Evolutionary conservation across 2,329 filamentous ascomycete species (phyloP).

Genomic region (Cryphonectria radicalis): DNA sequence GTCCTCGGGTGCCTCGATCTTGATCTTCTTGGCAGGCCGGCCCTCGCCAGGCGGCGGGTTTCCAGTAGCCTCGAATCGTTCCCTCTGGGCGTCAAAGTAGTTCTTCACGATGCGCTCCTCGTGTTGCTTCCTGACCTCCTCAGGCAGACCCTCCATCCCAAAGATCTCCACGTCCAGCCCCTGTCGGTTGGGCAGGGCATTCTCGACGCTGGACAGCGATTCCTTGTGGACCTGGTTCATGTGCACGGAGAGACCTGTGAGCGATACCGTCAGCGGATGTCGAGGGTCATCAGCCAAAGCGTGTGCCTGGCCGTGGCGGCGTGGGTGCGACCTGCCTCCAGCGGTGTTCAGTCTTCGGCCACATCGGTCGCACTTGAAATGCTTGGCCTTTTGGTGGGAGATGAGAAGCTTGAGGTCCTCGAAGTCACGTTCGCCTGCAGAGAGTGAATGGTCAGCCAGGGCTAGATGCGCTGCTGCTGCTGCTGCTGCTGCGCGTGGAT

Average conservation of each 20-base stretch:
- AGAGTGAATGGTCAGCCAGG: slow-evolving; percentile 32
- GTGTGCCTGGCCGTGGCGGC: no score
- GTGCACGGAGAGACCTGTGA: slow-evolving; percentile 85
- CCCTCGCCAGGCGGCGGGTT: slow-evolving; percentile 75
- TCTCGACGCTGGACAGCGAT: slow-evolving; percentile 83
- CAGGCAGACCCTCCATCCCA: slow-evolving; percentile 95
- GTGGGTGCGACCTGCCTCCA: slow-evolving; percentile 67
- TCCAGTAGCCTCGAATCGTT: slow-evolving; percentile 79
- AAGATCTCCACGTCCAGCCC: slow-evolving; percentile 94
- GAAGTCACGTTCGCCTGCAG: slow-evolving; percentile 84
- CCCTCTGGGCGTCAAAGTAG: slow-evolving; percentile 84
- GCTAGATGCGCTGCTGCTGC: not conserved
- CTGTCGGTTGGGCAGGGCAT: slow-evolving; percentile 84
- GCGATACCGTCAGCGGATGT: slow-evolving; percentile 25
- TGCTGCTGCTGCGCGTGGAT: not conserved
- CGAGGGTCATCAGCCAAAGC: not conserved
- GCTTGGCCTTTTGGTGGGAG: slow-evolving; percentile 98
- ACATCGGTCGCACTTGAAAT: slow-evolving; percentile 96
- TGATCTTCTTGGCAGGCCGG: slow-evolving; percentile 70
- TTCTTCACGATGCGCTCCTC: slow-evolving; percentile 83
- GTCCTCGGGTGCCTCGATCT: slow-evolving; percentile 76
- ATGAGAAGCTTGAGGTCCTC: slow-evolving; percentile 96
- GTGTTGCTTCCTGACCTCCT: slow-evolving; percentile 81
- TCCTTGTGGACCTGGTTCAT: slow-evolving; percentile 99
- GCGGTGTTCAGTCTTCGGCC: slow-evolving; percentile 88